These are phyloP conservation scores for Talaromyces sp. DNA, from an alignment of 2,329 filamentous ascomycete genomes.

Conservation along the genomic window DNA sequence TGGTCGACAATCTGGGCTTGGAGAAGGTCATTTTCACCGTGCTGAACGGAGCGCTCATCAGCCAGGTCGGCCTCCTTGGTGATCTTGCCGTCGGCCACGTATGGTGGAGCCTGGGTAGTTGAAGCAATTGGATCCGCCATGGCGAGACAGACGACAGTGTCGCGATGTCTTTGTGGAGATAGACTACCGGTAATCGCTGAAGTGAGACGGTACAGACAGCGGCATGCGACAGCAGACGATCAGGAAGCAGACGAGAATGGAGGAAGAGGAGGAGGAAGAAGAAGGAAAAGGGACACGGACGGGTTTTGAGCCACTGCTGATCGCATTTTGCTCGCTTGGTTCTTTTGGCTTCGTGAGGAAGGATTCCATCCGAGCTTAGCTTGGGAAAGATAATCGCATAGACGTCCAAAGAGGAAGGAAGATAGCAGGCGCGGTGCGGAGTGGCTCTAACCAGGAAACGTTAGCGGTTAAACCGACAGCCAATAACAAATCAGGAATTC, in stretches of 20 bases:
- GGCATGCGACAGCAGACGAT: not conserved
- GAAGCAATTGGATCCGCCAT: conserved; percentile 7
- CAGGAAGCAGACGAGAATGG: not conserved
- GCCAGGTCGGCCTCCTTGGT: not conserved
- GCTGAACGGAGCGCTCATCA: conserved; percentile 6
- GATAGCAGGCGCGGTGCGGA: not conserved
- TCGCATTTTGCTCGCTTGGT: not conserved
- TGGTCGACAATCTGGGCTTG: conserved; percentile 47
- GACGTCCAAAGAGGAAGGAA: not conserved
- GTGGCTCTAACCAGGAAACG: not conserved
- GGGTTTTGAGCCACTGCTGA: not conserved
- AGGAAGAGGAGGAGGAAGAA: not conserved
- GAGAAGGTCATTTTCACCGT: conserved; percentile 16
- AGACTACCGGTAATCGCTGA: not conserved
- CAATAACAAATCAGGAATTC: not conserved
- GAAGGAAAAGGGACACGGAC: not conserved
- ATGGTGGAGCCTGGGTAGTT: not conserved
- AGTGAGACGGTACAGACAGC: not conserved
- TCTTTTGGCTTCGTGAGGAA: not conserved
- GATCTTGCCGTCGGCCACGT: not conserved
- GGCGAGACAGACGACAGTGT: not conserved
- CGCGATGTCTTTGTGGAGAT: not conserved
- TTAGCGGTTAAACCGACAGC: not conserved
- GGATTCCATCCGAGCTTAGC: not conserved
- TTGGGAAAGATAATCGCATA: not conserved